These are phyloP conservation scores for Lecanoromycetidae sp. DNA, from an alignment of 2,329 filamentous ascomycete genomes.

Conservation along the genomic window DNA sequence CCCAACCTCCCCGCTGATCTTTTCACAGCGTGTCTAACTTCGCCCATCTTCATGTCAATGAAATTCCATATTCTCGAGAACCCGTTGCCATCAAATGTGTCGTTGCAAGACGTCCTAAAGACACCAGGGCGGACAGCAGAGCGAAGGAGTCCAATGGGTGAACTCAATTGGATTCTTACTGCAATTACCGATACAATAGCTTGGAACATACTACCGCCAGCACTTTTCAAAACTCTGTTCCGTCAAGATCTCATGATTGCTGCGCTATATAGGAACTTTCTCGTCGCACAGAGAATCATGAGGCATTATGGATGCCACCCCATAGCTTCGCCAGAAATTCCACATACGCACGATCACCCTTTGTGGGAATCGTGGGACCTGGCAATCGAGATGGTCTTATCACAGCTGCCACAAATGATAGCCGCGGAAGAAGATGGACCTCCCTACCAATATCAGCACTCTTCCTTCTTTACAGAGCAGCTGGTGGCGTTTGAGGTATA, in stretches of 20 bases:
- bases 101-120: slow-evolving; percentile 71
- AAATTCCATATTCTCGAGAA: slow-evolving; percentile 96
- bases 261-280: slow-evolving; percentile 88
- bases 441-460: slow-evolving; percentile 85
- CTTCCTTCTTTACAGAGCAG: slow-evolving; percentile 92
- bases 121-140: slow-evolving; percentile 88
- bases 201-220: slow-evolving; percentile 85
- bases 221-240: slow-evolving; percentile 93
- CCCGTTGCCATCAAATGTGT: slow-evolving; percentile 54
- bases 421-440: slow-evolving; percentile 64
- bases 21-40: slow-evolving; percentile 91
- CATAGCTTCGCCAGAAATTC: slow-evolving; percentile 80
- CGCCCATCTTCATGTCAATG: slow-evolving; percentile 92
- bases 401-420: slow-evolving; percentile 71
- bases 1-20: slow-evolving; percentile 85
- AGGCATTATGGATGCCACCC: slow-evolving; percentile 90
- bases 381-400: slow-evolving; percentile 86
- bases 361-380: slow-evolving; percentile 97
- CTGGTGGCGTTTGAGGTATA: slow-evolving; percentile 96
- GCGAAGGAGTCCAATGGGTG: slow-evolving; percentile 80
- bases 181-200: slow-evolving; percentile 98
- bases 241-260: slow-evolving; percentile 98
- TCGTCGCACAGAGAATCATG: slow-evolving; percentile 92
- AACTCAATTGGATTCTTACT: slow-evolving; percentile 98
- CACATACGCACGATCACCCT: slow-evolving; percentile 86